Evolutionary conservation across 2,329 filamentous ascomycete genomes (phyloP), one percentile per base, ranked within the genome.

Genomic region (Emergomyces pasteurianus): DNA sequence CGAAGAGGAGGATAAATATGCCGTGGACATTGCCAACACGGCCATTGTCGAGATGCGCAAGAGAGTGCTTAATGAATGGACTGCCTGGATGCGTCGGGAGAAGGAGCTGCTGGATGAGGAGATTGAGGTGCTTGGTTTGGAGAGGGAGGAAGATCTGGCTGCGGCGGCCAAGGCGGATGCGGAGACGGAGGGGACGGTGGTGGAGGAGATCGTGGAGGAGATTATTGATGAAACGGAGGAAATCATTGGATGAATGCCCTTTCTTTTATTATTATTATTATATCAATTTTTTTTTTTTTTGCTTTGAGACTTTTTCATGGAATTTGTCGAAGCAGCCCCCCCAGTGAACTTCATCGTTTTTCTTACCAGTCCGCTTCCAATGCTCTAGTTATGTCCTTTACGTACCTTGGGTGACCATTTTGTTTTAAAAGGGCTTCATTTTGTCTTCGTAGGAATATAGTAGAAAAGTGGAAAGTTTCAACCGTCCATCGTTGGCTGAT

Each of bases 1-100:
- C 75, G 94, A 99, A 68, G 90, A 96, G 78, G 88, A 96, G 74
- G 95, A 99, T 76, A 85, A 88, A 65, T 91, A 95, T 73, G 91
- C 92, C 72, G 92, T 92, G 72, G 92, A 92, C 64, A 92, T 90
- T 60, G 94, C 92, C 69, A 94, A 97, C 78, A 85, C 92, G 70
- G 92, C 92, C 42, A 91, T 99, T 58, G 88, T 99, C 64, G 92
- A 97, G 77, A 86, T 85, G 67, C 85, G 94, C 67, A 86, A 92
- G 72, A 81, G 85, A 69, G 79, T 90, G 71, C 85, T 99, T 68
- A 84, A 88, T 67, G 92, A 97, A 77, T 99, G 94, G 94, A 75
- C 86, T 69, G 84, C 84, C 61, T 99, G 92, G 90, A 83, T 91
- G 72, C 84, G 85, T 69, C 79, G 82, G 63, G 83, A 90, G 66